phyloP scores from a whole-genome alignment of 2,329 filamentous ascomycete species.

The Aspergillus arachidicola region DNA sequence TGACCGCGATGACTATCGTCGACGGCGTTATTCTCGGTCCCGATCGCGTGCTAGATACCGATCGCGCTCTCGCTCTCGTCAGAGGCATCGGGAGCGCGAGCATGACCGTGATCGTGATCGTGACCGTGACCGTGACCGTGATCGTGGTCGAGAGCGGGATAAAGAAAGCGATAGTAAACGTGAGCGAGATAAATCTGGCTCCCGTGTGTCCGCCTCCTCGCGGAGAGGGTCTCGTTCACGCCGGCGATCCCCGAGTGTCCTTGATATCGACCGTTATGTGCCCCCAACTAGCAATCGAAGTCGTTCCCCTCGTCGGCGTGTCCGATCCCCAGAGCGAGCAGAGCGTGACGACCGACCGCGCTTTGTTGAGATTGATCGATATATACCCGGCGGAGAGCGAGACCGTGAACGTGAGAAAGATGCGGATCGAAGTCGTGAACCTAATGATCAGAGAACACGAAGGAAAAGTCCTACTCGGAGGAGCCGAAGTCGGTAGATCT shows the following conservation, averaged over 20 bases:
- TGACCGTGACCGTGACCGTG: conserved; percentile 8
- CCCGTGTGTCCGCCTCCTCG: conserved; percentile 21
- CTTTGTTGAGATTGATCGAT: conserved; percentile 47
- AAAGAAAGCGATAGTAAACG: conserved; percentile 18
- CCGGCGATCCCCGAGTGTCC: conserved; percentile 33
- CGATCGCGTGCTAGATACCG: conserved; percentile 21
- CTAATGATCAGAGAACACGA: conserved; percentile 25
- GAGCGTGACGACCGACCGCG: conserved; percentile 35
- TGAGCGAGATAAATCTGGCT: conserved; percentile 23
- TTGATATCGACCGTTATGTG: conserved; percentile 49
- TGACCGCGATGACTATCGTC: conserved; percentile 20
- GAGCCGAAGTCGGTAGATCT: conserved; percentile 27
- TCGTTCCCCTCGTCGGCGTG: conserved; percentile 43
- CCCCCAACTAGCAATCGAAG: conserved; percentile 44
- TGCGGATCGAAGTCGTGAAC: conserved; percentile 20
- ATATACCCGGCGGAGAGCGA: conserved; percentile 42
- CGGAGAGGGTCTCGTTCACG: conserved; percentile 37
- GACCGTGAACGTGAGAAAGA: conserved; percentile 24
- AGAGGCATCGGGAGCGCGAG: conserved; percentile 11
- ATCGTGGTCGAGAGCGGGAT: conserved; percentile 17
- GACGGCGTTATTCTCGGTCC: conserved; percentile 22
- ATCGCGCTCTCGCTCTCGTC: conserved; percentile 23
- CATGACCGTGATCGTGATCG: neutral
- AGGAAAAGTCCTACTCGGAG: conserved; percentile 24
- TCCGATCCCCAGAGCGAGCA: conserved; percentile 39